A percentile compares a stretch with the other conserved stretches of the same genome.
Conservation (phyloP, 805 yeast species). For the Metschnikowia koreensis region DNA sequence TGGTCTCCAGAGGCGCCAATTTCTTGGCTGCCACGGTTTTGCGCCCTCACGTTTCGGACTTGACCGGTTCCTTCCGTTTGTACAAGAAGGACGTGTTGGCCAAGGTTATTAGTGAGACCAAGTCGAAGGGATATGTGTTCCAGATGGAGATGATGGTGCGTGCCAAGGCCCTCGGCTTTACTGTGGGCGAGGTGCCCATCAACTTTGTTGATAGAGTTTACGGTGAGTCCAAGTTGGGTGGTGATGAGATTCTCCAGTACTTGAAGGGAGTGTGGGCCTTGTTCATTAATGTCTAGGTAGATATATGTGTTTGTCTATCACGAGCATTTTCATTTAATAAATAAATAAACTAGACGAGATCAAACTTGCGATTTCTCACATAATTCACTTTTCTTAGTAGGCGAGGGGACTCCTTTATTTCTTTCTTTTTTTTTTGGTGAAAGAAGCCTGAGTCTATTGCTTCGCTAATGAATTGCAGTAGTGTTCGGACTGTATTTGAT, state of each 20-base stretch:
- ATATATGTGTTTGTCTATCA: not conserved
- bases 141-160: slow-evolving; percentile 90
- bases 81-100: slow-evolving; percentile 69
- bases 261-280: slow-evolving; percentile 73
- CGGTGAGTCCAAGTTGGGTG: slow-evolving; percentile 78
- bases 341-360: not conserved
- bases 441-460: no score
- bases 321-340: no score
- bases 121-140: slow-evolving; percentile 78
- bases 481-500: no score
- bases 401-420: no score
- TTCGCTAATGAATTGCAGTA: no score
- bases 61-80: slow-evolving; percentile 75
- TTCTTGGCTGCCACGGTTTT: slow-evolving; percentile 69
- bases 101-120: slow-evolving; percentile 63
- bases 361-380: no score
- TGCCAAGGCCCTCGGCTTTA: slow-evolving; percentile 69
- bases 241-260: slow-evolving; percentile 76
- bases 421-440: no score
- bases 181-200: slow-evolving; percentile 77
- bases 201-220: slow-evolving; percentile 75
- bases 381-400: no score
- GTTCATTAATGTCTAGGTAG: slow-evolving; percentile 53
- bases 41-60: slow-evolving; percentile 70
- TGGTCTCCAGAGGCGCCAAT: slow-evolving; percentile 78